Percentiles rank a stretch among this genome's conserved stretches.
Conservation (phyloP, 306 rosid species). For the Vigna reflexopilosa region DNA sequence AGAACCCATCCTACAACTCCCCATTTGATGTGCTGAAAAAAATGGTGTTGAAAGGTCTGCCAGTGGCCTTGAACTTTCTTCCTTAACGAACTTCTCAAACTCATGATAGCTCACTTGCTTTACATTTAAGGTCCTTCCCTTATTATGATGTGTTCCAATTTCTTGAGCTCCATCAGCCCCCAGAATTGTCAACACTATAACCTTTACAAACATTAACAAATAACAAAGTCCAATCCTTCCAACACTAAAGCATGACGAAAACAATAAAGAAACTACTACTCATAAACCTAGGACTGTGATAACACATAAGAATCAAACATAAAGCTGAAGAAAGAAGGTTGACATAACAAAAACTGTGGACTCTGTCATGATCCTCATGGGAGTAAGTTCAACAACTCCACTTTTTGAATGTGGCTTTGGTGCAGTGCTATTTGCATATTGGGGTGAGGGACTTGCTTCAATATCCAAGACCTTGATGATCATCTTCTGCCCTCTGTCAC, state of each 20-base stretch:
- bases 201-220: neutral
- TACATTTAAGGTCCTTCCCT: no score
- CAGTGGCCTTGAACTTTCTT: no score
- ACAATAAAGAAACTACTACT: neutral
- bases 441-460: conserved; percentile 51
- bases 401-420: neutral
- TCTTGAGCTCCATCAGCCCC: no score
- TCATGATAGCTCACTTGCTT: no score
- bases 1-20: no score
- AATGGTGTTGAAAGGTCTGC: no score
- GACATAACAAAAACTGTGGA: conserved; percentile 32
- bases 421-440: conserved; percentile 37
- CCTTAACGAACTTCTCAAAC: no score
- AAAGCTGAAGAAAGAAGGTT: conserved; percentile 11
- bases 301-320: conserved; percentile 40
- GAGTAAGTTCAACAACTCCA: conserved; percentile 40
- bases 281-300: neutral
- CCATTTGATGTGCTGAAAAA: no score
- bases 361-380: conserved; percentile 27
- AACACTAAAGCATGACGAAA: neutral
- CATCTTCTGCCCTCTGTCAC: conserved; percentile 73
- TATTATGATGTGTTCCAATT: no score
- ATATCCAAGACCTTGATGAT: conserved; percentile 69
- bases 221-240: neutral
- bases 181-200: neutral